A percentile compares a stretch with the other conserved stretches of the same genome.
phyloP scores from a whole-genome alignment of 306 rosid genomes.

The Gastrolobium villosum region DNA sequence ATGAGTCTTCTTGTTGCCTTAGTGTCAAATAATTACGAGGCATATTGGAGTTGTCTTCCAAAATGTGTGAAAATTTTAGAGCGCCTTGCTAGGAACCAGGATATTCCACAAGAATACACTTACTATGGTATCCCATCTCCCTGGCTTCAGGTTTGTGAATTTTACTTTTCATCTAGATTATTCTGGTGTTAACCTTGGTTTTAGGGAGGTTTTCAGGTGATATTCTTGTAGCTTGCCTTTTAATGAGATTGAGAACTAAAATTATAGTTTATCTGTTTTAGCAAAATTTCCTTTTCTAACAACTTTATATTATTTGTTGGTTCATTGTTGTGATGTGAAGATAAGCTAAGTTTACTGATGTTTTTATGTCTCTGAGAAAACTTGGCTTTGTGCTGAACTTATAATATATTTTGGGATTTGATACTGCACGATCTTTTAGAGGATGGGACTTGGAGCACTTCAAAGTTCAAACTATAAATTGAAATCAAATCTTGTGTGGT shows the following conservation, averaged over 20 bases:
- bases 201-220: conserved; percentile 1
- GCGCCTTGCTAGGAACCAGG: conserved; percentile 83
- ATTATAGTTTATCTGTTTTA: conserved; percentile 17
- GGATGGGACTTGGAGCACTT: conserved; percentile 10
- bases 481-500: conserved; percentile 16
- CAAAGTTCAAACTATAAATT: neutral
- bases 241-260: conserved; percentile 16
- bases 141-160: conserved; percentile 85
- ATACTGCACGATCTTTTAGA: neutral
- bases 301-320: conserved; percentile 10
- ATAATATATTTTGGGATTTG: neutral
- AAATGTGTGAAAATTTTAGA: conserved; percentile 79
- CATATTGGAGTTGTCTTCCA: conserved; percentile 83
- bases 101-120: conserved; percentile 81
- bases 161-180: conserved; percentile 13
- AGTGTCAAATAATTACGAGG: conserved; percentile 71
- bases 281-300: conserved; percentile 10
- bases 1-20: conserved; percentile 89
- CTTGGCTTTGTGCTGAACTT: neutral
- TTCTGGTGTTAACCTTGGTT: conserved; percentile 13
- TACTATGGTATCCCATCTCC: conserved; percentile 94
- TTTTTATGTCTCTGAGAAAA: neutral
- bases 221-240: neutral
- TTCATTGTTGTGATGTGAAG: conserved; percentile 26
- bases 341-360: neutral